Conservation (phyloP, 345 rosid genomes). For the Corchorus olitorius region DNA sequence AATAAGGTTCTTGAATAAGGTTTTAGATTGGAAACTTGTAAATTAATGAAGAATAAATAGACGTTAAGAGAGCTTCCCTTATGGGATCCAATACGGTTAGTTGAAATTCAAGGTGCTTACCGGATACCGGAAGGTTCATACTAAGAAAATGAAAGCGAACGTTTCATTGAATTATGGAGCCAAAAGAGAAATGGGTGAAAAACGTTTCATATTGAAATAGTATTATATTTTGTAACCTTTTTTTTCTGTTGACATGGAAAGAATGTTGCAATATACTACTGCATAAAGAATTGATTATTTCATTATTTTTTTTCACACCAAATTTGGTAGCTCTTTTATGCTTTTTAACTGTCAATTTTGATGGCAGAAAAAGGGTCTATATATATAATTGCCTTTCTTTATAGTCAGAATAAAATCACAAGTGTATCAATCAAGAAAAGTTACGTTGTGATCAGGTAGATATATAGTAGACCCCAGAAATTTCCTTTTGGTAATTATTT, state of each 20-base stretch:
- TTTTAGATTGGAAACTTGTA: too few relatives aligned
- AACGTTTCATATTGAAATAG: background rate
- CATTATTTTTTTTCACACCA: background rate
- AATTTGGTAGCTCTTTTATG: background rate
- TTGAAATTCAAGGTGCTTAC: too few relatives aligned
- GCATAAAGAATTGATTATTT: background rate
- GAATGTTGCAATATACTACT: background rate
- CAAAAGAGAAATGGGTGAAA: background rate
- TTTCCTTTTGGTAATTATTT: background rate
- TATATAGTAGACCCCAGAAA: background rate
- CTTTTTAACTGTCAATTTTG: constrained; percentile 14
- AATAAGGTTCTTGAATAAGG: too few relatives aligned
- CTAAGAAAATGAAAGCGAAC: background rate
- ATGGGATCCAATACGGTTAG: too few relatives aligned
- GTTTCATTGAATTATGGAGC: background rate
- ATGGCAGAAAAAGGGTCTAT: background rate
- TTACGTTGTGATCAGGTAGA: background rate
- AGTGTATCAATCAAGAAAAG: background rate
- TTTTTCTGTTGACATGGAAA: background rate
- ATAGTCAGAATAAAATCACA: background rate
- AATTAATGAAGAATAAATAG: too few relatives aligned
- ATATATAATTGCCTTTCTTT: background rate
- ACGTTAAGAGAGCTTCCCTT: too few relatives aligned
- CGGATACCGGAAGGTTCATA: too few relatives aligned
- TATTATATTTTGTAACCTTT: background rate